phyloP scores from a whole-genome alignment of 176 grass and related monocot species.

The Musa itinerans region DNA sequence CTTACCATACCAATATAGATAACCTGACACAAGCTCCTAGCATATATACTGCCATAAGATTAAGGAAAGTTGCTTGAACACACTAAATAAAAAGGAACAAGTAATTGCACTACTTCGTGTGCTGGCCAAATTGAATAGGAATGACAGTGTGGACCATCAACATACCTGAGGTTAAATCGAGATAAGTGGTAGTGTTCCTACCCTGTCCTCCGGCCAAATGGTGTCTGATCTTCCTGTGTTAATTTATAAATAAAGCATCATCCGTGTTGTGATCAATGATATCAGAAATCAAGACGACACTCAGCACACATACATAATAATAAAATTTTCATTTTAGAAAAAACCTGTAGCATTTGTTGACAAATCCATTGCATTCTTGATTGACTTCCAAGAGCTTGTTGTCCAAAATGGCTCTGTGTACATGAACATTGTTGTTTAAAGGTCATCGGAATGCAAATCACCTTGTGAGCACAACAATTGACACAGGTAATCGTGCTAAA shows the following conservation, averaged over 20 bases:
- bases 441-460: conserved; percentile 6
- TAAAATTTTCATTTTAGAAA: conserved; percentile 1
- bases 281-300: not conserved
- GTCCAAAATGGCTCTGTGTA: conserved; percentile 52
- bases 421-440: conserved; percentile 16
- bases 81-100: not conserved
- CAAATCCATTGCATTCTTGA: conserved; percentile 58
- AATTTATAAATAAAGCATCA: conserved; percentile 18
- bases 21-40: not conserved
- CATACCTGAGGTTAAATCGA: not conserved
- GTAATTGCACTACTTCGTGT: not conserved
- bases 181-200: not conserved
- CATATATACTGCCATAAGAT: not conserved
- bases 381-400: conserved; percentile 34
- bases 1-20: not conserved
- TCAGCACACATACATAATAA: not conserved
- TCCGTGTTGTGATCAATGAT: not conserved
- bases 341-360: conserved; percentile 44
- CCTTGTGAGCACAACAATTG: not conserved
- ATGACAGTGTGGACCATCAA: not conserved
- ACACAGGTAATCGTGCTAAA: not conserved
- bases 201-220: conserved; percentile 46
- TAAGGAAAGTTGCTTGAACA: not conserved
- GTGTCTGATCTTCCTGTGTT: conserved; percentile 60
- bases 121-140: not conserved